Base-by-base conservation (phyloP, 495 filamentous ascomycete species). In the Xylaria castorea region DNA sequence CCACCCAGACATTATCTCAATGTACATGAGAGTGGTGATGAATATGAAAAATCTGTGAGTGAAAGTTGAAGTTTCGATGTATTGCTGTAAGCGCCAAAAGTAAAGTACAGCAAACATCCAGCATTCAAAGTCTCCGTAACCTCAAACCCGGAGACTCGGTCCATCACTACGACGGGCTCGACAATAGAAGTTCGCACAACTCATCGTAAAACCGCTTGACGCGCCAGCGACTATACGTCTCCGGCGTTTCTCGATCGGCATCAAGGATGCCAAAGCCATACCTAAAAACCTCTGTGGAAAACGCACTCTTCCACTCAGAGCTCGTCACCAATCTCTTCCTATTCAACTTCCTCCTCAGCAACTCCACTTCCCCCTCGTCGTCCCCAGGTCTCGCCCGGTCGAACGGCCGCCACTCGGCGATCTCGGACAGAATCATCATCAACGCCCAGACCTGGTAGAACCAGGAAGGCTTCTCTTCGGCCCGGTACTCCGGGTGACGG, bases 351-450 rank as follows among this genome's bases (percentile, higher is more conserved):
- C 61, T 22, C 38, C 30, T 16, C 32, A 61, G 34, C 58, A 61
- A 12, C 61, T 64, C 61, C 3, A 44, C 4, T 18, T 18, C 61
- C n/a, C 5, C 38, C n/a, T 64, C 34, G 3, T 38, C n/a, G n/a
- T n/a, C n/a, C 1, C 4, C 27, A 3, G 20, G 18, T 44, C 9
- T 2, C 36, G 4, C 36, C 11, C 0, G n/a, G n/a, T 64, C 38
- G 22, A 64, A n/a, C 8, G 61, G 38, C 36, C 9, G 22, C 61
- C 61, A 64, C 12, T 64, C 61, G 11, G 61, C 61, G n/a, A 64
- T 64, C 61, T 64, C 61, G 11, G 61, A 64, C 36, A 64, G 22
- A 12, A 64, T 12, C 61, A 64, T 64, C 36, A 64, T 42, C 38
- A 64, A 11, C 0, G 61, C 61, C 61, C 61, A 64, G 12, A 64